phyloP scores from a whole-genome alignment of 768 basidiomycete species.

The Auriscalpium vulgare region DNA sequence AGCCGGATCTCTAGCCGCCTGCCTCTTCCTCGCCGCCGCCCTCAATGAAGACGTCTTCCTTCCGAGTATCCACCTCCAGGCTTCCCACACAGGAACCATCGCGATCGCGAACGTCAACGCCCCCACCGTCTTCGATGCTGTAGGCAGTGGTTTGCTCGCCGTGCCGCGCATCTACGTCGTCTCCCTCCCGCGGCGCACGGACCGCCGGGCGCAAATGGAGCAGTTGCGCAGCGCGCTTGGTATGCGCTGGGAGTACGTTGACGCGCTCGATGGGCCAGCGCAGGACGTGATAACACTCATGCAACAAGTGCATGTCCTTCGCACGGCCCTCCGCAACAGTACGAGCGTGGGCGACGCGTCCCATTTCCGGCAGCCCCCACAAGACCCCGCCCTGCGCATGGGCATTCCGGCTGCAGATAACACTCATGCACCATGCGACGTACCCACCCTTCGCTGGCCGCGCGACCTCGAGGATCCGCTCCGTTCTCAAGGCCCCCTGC shows the following conservation, averaged over 20 bases:
- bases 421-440: too few relatives aligned
- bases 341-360: slow-evolving; percentile 24
- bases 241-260: slow-evolving; percentile 45
- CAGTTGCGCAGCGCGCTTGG: slow-evolving; percentile 35
- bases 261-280: slow-evolving; percentile 37
- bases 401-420: too few relatives aligned
- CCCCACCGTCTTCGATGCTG: not conserved
- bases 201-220: slow-evolving; percentile 55
- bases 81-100: too few relatives aligned
- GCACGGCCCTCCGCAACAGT: slow-evolving; percentile 31
- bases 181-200: slow-evolving; percentile 47
- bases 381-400: not conserved
- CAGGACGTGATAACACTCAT: slow-evolving; percentile 33
- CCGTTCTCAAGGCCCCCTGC: slow-evolving; percentile 4
- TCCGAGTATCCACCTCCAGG: too few relatives aligned
- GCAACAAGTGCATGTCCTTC: slow-evolving; percentile 31
- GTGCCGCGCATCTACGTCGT: slow-evolving; percentile 45
- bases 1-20: too few relatives aligned
- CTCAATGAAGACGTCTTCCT: too few relatives aligned
- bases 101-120: too few relatives aligned
- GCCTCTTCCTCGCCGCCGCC: too few relatives aligned
- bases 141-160: slow-evolving; percentile 9
- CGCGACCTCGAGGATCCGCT: slow-evolving; percentile 6
- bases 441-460: slow-evolving; percentile 18
- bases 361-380: not conserved